Base-by-base conservation (phyloP, 225 moss, liverwort and hornwort species). In the Bryoerythrophyllum caledonicum region DNA sequence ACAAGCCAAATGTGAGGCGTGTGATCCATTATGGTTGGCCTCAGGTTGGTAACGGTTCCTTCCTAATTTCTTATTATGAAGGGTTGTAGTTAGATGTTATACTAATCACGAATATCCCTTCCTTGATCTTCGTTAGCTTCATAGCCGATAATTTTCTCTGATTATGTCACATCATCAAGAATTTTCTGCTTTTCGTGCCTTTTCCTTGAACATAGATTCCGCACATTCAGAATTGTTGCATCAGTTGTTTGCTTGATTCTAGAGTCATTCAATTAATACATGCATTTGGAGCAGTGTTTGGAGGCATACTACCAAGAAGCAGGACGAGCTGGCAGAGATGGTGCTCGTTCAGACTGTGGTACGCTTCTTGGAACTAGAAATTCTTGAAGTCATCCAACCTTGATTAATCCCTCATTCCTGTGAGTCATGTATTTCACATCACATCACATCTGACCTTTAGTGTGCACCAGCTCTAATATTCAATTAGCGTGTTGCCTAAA, bases 21-120 rank as follows among this genome's bases (percentile, higher is more conserved):
- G 89, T 92, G 48, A 94, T 94, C 63, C 94, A 94, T 83, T 92
- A 94, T 77, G 92, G 90, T 80, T 90, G 90, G 92, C 94, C 94
- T 46, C 90, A 94, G 92, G 90, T 87, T 53, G 46, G 76, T 72
- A 53, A 65, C 38, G 17, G 37, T 60, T 46, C 74, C 55, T 73
- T 79, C 55, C 53, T 63, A 44, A 37, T 61, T 54, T 74, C 41
- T 41, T 57, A 16, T 55, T 24, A 20, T 77, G 34, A 74, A 60
- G 41, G 51, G 60, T 63, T 58, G 57, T 53, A 25, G 32, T 58
- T 11, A 17, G 48, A 27, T 61, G 43, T 24, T 65, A 19, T 25
- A 11, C 6, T 10, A 38, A 12, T 55, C 26, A 20, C 26, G 14
- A 72, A 14, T 20, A 27, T 21, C 53, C 14, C 74, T 63, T 74